Conservation (phyloP, 2,329 filamentous ascomycete genomes). For the Epichloe gansuensis region DNA sequence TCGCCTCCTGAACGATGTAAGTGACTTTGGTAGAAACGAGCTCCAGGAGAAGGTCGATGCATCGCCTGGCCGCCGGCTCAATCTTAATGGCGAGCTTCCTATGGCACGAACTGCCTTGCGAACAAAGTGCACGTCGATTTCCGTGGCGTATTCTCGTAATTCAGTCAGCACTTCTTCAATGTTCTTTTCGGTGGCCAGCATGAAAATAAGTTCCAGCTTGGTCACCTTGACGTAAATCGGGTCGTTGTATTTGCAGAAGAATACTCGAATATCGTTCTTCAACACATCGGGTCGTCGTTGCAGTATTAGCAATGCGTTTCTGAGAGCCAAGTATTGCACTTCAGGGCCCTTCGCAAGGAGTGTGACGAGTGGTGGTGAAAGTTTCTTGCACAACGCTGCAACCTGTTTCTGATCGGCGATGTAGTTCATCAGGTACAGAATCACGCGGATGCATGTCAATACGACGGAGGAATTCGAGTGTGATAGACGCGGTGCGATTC, state of each 20-base stretch:
- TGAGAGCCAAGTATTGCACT: conserved; percentile 91
- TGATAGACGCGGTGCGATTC: conserved; percentile 87
- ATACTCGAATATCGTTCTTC: conserved; percentile 92
- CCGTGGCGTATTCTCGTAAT: conserved; percentile 88
- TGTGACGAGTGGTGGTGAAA: conserved; percentile 90
- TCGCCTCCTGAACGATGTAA: conserved; percentile 98
- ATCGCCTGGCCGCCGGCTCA: conserved; percentile 78
- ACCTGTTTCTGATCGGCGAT: conserved; percentile 87
- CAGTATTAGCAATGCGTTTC: conserved; percentile 87
- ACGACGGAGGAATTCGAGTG: conserved; percentile 97
- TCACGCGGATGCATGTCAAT: conserved; percentile 88
- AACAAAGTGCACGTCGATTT: conserved; percentile 98
- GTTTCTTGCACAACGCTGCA: conserved; percentile 73
- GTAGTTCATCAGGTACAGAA: conserved; percentile 98
- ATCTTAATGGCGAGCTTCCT: conserved; percentile 97
- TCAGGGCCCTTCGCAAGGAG: conserved; percentile 91
- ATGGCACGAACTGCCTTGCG: conserved; percentile 96
- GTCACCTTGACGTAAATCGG: conserved; percentile 99
- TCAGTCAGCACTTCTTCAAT: conserved; percentile 93
- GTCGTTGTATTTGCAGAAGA: conserved; percentile 99
- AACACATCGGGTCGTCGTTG: conserved; percentile 88
- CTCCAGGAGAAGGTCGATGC: conserved; percentile 85
- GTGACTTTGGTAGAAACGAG: conserved; percentile 96
- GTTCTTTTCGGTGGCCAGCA: conserved; percentile 91
- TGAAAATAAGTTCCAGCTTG: conserved; percentile 96